Percentiles rank a stretch among this genome's conserved stretches.
Conservation (phyloP, 805 yeast species). For the Saccharomycopsis babjevae region DNA sequence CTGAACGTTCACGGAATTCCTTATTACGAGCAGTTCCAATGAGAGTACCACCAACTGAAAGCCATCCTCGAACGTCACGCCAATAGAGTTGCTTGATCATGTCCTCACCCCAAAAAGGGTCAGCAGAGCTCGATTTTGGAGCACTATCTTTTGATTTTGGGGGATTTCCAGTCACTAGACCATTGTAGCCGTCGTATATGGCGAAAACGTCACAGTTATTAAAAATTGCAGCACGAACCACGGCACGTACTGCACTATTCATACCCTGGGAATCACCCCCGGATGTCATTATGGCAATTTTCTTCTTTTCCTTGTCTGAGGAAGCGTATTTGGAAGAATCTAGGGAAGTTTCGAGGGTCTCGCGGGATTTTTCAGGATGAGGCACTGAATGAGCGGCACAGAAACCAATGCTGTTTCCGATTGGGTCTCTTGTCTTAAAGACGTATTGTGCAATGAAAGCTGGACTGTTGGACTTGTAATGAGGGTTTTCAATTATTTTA, state of each 20-base stretch:
- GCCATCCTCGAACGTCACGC: constrained; percentile 93
- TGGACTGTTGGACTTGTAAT: neutral
- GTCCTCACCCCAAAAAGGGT: constrained; percentile 18
- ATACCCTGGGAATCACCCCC: constrained; percentile 99
- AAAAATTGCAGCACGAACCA: constrained; percentile 83
- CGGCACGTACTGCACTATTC: constrained; percentile 94
- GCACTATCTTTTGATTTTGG: neutral
- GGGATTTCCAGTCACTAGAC: constrained; percentile 75
- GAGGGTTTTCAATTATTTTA: constrained; percentile 6
- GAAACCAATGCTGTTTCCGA: constrained; percentile 51
- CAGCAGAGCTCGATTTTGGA: neutral
- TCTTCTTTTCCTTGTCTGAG: constrained; percentile 28
- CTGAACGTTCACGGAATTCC: constrained; percentile 77
- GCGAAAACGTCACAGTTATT: constrained; percentile 86
- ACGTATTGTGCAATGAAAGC: constrained; percentile 1
- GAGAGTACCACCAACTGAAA: constrained; percentile 86
- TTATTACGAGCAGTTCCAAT: constrained; percentile 94
- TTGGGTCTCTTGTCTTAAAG: constrained; percentile 43
- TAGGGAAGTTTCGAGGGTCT: constrained; percentile 13
- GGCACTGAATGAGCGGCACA: constrained; percentile 36
- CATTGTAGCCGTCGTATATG: constrained; percentile 90
- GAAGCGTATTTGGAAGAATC: neutral
- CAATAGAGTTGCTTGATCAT: constrained; percentile 70
- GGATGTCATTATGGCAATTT: constrained; percentile 92
- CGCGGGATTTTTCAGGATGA: constrained; percentile 22